These are phyloP conservation scores for Powellomyces hirtus DNA, from an alignment of 192 early-diverging fungal genomes.

Conservation along the genomic window DNA sequence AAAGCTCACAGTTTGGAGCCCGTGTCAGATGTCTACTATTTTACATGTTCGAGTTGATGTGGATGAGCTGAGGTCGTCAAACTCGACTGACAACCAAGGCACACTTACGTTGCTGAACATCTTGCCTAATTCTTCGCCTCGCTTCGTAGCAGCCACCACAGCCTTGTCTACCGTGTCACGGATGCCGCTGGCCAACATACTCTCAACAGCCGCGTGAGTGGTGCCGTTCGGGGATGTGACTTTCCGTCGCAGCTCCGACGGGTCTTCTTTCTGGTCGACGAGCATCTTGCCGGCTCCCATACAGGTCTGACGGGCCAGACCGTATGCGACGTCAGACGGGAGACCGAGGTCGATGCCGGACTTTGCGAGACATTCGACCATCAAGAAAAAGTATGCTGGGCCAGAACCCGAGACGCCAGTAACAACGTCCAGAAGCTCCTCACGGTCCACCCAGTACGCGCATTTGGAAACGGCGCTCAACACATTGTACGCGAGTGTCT, in stretches of 20 bases:
- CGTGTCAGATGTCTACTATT: no score
- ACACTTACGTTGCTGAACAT: conserved; percentile 34
- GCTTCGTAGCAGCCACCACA: conserved; percentile 66
- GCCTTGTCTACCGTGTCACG: conserved; percentile 52
- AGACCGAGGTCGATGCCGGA: conserved; percentile 76
- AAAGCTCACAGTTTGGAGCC: no score
- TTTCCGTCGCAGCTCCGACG: conserved; percentile 75
- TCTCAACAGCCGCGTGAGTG: conserved; percentile 84
- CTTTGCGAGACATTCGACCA: conserved; percentile 85
- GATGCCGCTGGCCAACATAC: conserved; percentile 62
- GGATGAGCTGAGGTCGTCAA: no score
- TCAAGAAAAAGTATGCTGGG: conserved; percentile 93
- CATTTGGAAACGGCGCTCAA: conserved; percentile 73
- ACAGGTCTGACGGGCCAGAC: conserved; percentile 87
- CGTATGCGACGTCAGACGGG: conserved; percentile 65
- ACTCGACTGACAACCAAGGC: no score
- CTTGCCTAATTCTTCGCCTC: conserved; percentile 69
- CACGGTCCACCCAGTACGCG: conserved; percentile 79
- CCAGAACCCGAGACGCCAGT: conserved; percentile 88
- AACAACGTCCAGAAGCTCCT: conserved; percentile 79
- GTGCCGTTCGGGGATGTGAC: conserved; percentile 93
- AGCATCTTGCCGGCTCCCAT: conserved; percentile 88
- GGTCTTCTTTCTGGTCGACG: conserved; percentile 63
- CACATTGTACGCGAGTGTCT: conserved; percentile 64
- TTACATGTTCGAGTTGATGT: no score